Percentiles rank a stretch among this genome's conserved stretches.
Evolutionary conservation across 176 grass and related monocot genomes (phyloP).

Genomic region (Carex kokanica): DNA sequence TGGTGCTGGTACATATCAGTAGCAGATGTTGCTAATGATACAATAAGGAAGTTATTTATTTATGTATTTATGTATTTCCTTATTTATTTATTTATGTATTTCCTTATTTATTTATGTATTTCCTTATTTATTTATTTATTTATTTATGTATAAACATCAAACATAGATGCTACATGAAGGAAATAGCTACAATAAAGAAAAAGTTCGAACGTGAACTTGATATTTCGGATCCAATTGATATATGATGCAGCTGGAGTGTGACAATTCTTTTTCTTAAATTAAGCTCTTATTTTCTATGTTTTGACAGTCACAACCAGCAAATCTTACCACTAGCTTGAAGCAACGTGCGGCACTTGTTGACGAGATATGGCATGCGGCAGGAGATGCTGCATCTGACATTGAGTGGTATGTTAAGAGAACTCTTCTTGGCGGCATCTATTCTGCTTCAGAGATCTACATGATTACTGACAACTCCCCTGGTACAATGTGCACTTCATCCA

Average conservation of each 20-base stretch:
- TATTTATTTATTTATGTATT: background rate
- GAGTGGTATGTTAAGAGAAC: conserved; percentile 95
- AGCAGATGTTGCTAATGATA: background rate
- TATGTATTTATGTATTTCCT: too few relatives aligned
- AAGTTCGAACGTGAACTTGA: background rate
- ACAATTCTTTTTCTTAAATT: background rate
- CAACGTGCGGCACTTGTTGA: conserved; percentile 85
- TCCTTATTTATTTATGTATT: too few relatives aligned
- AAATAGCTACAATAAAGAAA: background rate
- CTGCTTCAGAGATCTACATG: conserved; percentile 97
- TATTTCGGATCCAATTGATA: background rate
- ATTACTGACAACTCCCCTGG: conserved; percentile 89
- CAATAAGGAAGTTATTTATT: background rate
- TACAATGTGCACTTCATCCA: conserved; percentile 14
- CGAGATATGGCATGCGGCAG: conserved; percentile 93
- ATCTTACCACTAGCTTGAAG: conserved; percentile 84
- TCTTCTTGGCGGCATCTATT: conserved; percentile 92
- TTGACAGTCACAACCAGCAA: conserved; percentile 71
- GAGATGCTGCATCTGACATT: conserved; percentile 75
- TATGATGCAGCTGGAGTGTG: background rate
- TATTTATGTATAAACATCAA: background rate
- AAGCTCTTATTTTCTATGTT: conserved; percentile 10
- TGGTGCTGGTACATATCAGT: background rate
- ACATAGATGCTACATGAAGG: background rate
- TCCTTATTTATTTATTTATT: background rate